Evolutionary conservation across 2,329 filamentous ascomycete genomes (phyloP).

Genomic region (Nothopassalora personata): DNA sequence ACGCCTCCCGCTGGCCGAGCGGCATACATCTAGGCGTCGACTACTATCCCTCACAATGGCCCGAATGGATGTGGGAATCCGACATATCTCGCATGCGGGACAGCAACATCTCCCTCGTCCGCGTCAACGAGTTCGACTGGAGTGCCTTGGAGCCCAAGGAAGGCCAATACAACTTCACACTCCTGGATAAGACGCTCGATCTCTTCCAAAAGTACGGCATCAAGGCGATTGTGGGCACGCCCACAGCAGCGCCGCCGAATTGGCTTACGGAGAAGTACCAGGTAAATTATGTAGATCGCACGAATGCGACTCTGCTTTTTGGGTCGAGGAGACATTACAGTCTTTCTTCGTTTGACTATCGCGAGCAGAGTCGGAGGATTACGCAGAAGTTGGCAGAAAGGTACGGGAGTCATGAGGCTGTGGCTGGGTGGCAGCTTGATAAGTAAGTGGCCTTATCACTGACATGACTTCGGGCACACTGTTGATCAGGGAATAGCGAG

Average conservation of each 20-base stretch:
- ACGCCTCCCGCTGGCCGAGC: conserved; percentile 16
- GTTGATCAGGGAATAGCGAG: conserved; percentile 3
- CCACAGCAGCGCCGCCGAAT: conserved; percentile 22
- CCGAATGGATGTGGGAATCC: conserved; percentile 24
- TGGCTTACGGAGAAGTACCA: conserved; percentile 24
- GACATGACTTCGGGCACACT: neutral
- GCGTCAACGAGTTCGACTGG: conserved; percentile 25
- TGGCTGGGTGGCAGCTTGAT: conserved; percentile 23
- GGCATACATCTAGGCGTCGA: conserved; percentile 22
- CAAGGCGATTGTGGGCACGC: conserved; percentile 22
- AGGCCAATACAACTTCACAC: conserved; percentile 24
- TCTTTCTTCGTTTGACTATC: conserved; percentile 24
- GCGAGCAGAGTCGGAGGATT: conserved; percentile 21
- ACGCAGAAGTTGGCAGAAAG: conserved; percentile 21
- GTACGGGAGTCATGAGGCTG: conserved; percentile 20
- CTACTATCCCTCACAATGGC: conserved; percentile 26
- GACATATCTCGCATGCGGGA: conserved; percentile 20
- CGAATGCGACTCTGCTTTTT: conserved; percentile 20
- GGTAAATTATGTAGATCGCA: conserved; percentile 21
- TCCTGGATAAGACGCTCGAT: conserved; percentile 20
- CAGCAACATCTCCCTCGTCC: conserved; percentile 21
- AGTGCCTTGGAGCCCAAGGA: conserved; percentile 19
- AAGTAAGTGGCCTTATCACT: conserved; percentile 5
- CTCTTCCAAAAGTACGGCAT: conserved; percentile 19
- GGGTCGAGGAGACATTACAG: conserved; percentile 23